Conservation (phyloP, 2,329 filamentous ascomycete species). For the Calonectria montana region DNA sequence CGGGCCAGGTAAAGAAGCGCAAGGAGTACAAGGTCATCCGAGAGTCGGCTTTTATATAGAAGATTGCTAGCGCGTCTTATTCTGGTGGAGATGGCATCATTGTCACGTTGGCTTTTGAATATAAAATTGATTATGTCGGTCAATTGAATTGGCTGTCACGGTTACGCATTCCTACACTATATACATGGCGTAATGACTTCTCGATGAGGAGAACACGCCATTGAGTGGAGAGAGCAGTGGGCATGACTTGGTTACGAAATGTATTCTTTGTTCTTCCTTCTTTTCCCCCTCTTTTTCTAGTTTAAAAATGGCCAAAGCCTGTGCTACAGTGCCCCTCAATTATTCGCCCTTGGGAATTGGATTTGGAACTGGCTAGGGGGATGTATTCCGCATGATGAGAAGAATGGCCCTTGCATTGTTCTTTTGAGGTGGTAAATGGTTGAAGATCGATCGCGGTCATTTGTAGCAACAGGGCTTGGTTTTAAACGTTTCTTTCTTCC, state of each 20-base stretch:
- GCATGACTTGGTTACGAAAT: no score
- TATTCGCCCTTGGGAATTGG: no score
- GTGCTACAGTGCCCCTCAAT: no score
- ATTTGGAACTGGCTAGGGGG: background rate
- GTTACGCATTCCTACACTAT: background rate
- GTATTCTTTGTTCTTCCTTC: no score
- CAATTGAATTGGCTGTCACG: no score
- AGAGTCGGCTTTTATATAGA: conserved; percentile 60
- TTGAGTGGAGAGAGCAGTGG: no score
- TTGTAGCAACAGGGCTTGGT: conserved; percentile 65
- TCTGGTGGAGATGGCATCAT: no score
- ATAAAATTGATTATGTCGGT: background rate
- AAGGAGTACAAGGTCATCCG: conserved; percentile 89
- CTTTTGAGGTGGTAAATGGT: background rate
- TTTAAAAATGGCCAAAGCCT: no score
- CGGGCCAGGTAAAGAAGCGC: conserved; percentile 76
- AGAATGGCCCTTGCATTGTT: background rate
- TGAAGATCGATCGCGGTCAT: conserved; percentile 43
- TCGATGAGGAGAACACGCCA: no score
- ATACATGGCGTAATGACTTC: background rate
- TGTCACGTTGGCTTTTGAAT: background rate
- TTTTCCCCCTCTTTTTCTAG: no score
- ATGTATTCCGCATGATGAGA: background rate
- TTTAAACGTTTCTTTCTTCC: background rate
- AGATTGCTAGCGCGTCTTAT: background rate